Conservation (phyloP, 371 early-diverging fungal genomes). For the Catenaria anguillulae region DNA sequence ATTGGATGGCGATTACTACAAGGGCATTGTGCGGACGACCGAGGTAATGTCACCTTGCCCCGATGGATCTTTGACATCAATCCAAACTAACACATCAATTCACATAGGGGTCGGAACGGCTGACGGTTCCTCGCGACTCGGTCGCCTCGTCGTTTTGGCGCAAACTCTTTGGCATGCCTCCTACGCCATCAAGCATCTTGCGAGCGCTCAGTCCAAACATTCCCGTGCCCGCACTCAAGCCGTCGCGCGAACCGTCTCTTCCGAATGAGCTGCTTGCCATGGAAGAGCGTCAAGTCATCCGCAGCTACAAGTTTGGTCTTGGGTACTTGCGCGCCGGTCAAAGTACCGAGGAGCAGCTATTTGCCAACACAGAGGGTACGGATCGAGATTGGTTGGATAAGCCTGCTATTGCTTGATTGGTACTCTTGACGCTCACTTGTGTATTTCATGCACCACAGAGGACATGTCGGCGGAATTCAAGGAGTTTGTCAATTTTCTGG, state of each 20-base stretch:
- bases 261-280: constrained; percentile 29
- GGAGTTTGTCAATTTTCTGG: constrained; percentile 49
- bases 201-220: constrained; percentile 36
- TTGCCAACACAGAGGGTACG: constrained; percentile 31
- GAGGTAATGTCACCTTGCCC: not conserved
- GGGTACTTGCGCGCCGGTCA: constrained; percentile 50
- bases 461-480: constrained; percentile 38
- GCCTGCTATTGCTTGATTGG: no score
- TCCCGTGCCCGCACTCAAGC: constrained; percentile 18
- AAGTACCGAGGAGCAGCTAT: constrained; percentile 58
- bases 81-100: not conserved
- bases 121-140: constrained; percentile 16
- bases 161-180: constrained; percentile 27
- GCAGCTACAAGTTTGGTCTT: constrained; percentile 64
- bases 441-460: constrained; percentile 12
- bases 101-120: constrained; percentile 25
- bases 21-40: not conserved
- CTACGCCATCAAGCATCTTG: constrained; percentile 23
- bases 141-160: constrained; percentile 20
- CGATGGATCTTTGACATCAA: no score
- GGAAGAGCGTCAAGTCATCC: constrained; percentile 41
- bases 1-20: constrained; percentile 15
- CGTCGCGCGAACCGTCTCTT: constrained; percentile 21
- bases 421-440: no score
- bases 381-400: not conserved